phyloP scores from a whole-genome alignment of 306 rosid species.

The Cucurbita moschata region DNA sequence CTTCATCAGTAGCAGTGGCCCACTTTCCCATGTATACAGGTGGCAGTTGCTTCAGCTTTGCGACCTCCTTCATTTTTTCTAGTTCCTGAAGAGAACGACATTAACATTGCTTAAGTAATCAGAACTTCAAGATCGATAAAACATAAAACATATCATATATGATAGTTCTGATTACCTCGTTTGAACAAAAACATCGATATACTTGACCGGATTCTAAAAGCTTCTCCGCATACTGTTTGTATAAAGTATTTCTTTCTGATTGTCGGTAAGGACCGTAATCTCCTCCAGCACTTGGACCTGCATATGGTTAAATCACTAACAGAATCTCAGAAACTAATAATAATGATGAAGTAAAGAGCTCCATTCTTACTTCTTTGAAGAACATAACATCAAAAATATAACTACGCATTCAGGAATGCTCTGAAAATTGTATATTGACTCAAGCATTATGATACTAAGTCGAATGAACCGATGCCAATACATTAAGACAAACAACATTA shows the following conservation, averaged over 20 bases:
- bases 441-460: neutral
- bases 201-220: conserved; percentile 62
- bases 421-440: neutral
- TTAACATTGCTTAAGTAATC: neutral
- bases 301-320: conserved; percentile 11
- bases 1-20: conserved; percentile 20
- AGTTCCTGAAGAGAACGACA: conserved; percentile 38
- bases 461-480: neutral
- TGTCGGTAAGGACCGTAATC: conserved; percentile 89
- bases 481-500: neutral
- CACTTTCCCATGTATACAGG: conserved; percentile 86
- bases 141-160: neutral
- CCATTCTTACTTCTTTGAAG: neutral
- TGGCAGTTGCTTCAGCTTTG: conserved; percentile 38
- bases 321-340: neutral
- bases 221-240: conserved; percentile 65
- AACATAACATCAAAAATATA: neutral
- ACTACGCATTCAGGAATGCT: neutral
- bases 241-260: conserved; percentile 77
- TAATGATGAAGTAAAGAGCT: neutral
- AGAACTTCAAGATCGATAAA: neutral
- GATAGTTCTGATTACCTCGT: conserved; percentile 39
- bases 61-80: conserved; percentile 84
- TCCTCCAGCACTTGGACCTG: conserved; percentile 92
- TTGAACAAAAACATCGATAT: conserved; percentile 85